Evolutionary conservation across 164 flowering plant species (phyloP), one percentile per base, ranked within the genome.

Genomic region (Nymphaea colorata): DNA sequence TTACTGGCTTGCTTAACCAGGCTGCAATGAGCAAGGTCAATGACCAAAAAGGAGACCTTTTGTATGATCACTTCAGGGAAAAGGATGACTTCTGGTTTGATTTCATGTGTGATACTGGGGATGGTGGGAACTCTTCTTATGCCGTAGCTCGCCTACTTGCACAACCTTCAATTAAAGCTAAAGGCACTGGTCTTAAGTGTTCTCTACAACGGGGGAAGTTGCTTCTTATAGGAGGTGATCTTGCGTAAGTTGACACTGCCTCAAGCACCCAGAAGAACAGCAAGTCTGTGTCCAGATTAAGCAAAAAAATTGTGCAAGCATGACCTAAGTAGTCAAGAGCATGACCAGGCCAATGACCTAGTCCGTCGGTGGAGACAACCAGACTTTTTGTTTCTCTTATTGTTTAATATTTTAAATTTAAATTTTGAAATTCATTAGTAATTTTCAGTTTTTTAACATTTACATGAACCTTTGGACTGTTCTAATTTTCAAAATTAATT

Each of bases 81-180:
- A 88, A 77, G 71, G 90, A 89, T 61, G 97, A 87, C 7, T 60
- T 95, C 4, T 95, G 99, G 99, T 92, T 95, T 83, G 99, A 95
- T 72, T 95, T 95, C 79, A 95, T 95, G 98, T 94, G 97, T 43
- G 99, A 95, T 81, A 92, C 99, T 59, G 99, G 99, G 60, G 99
- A 95, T 84, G 98, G 99, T 74, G 99, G 99, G 62, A 92, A 95
- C 72, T 92, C 99, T 43, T 86, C 99, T 42, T 95, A 92, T 76
- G 12, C 87, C 66, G 87, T 95, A 60, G 96, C 99, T 62, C 84
- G 89, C 18, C 80, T 95, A 69, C 94, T 95, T 72, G 99, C 99
- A 71, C 98, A 89, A 70, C 98, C 91, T 73, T 78, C 80, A 63
- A 68, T 95, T 69, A 68, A 42, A 43, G 42, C 84, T 17, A 73